Evolutionary conservation across 2,329 filamentous ascomycete species (phyloP), one percentile per base, ranked within the genome.

Genomic region (Sarocladium oryzae): DNA sequence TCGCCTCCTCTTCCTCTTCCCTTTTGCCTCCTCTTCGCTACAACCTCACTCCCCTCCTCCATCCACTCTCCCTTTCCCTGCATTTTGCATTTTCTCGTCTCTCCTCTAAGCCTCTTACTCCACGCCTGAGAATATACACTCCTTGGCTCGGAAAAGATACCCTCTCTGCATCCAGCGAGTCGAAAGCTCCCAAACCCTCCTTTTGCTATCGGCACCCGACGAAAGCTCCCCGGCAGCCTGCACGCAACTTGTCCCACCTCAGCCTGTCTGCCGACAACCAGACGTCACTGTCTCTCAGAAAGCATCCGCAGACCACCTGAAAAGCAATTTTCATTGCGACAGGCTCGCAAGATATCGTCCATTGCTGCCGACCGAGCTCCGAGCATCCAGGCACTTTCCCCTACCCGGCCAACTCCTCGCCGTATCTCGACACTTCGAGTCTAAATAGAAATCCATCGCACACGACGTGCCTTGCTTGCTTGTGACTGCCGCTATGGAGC

Each of bases 401-500:
- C 21, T 33, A 43, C 46, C 11, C 46, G 30, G 46, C 33, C 30
- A 45, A 51, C 28, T 21, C 37, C 49, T 52, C 54, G 55, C 51
- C 49, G 49, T 45, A 52, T 53, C 56, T 53, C 52, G 50, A 57
- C 59, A 56, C 55, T 36, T 53, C 55, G 56, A 56, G 55, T 57
- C 60, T 62, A 24, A 32, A 40, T 30, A 20, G 23, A 49, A 46
- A 36, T 21, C 4, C 20, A 37, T 37, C 16, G 66, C 69, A 67
- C 65, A 60, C 63, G 67, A 69, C 69, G 69, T 76, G 73, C 75
- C 54, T 59, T 60, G 64, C 74, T 69, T 71, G 73, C 70, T 71
- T 63, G 66, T 56, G 65, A 68, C 73, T 70, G 69, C 69, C 74
- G 68, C 59, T 67, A 88, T 88, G 84, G 84, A 72, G 62, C 70